Percentiles rank a stretch among this genome's conserved stretches.
These are phyloP conservation scores for Colletotrichum sp. DNA, from an alignment of 2,329 filamentous ascomycete species.

Conservation along the genomic window DNA sequence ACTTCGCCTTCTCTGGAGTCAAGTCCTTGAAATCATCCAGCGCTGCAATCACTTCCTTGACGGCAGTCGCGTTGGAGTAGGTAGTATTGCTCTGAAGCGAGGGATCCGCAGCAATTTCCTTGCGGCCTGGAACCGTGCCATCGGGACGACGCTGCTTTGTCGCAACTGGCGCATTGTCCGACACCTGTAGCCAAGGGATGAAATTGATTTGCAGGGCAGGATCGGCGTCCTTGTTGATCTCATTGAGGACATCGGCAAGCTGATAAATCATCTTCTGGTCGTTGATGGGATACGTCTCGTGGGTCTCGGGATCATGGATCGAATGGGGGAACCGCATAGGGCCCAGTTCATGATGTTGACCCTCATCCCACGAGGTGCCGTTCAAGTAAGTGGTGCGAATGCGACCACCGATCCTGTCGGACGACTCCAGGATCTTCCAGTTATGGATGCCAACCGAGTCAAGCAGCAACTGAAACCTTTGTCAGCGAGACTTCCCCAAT, in stretches of 20 bases:
- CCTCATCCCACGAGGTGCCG: conserved; percentile 29
- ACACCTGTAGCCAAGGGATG: conserved; percentile 43
- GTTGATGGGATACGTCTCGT: conserved; percentile 43
- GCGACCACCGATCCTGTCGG: conserved; percentile 43
- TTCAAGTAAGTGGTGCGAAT: conserved; percentile 47
- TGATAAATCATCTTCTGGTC: conserved; percentile 48
- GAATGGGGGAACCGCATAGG: conserved; percentile 48
- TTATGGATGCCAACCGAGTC: conserved; percentile 47
- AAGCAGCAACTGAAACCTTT: conserved; percentile 34
- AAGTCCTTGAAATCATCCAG: conserved; percentile 30
- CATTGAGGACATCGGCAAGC: conserved; percentile 42
- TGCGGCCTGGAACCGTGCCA: conserved; percentile 27
- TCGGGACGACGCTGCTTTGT: conserved; percentile 28
- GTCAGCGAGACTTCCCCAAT: neutral
- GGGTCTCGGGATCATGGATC: conserved; percentile 41
- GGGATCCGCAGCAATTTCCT: conserved; percentile 26
- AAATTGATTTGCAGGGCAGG: conserved; percentile 38
- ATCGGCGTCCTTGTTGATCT: conserved; percentile 36
- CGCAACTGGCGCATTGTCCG: conserved; percentile 33
- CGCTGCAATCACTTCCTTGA: conserved; percentile 23
- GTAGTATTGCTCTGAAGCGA: conserved; percentile 16
- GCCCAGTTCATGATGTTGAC: conserved; percentile 41
- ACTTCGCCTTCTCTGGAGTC: conserved; percentile 22
- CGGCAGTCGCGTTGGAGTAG: conserved; percentile 28
- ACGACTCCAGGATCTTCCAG: conserved; percentile 48